phyloP scores from a whole-genome alignment of 2,329 filamentous ascomycete genomes.

The Pleoardoris graminearum region DNA sequence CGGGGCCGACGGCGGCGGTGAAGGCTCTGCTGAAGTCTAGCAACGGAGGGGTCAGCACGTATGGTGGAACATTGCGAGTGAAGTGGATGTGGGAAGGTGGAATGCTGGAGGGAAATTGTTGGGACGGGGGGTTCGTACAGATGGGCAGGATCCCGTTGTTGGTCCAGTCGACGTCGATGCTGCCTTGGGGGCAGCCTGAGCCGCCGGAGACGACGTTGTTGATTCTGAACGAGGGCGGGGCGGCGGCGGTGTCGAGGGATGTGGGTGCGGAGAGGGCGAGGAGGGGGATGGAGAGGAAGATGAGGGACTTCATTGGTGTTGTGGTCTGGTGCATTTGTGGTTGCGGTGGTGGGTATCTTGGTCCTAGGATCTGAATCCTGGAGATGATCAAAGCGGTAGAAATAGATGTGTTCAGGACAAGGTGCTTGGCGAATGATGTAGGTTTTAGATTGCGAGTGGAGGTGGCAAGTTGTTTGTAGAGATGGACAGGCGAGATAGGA shows the following conservation, averaged over 20 bases:
- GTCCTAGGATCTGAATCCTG: constrained; percentile 4
- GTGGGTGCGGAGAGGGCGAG: constrained; percentile 28
- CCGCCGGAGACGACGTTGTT: constrained; percentile 36
- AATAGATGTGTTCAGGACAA: not conserved
- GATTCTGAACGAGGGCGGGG: constrained; percentile 38
- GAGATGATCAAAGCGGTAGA: not conserved
- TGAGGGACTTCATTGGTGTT: constrained; percentile 28
- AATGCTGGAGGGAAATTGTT: too few species aligned
- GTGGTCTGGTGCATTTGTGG: not conserved
- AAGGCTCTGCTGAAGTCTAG: constrained; percentile 38
- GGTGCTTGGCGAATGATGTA: not conserved
- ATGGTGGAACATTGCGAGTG: too few species aligned
- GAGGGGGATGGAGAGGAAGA: constrained; percentile 30
- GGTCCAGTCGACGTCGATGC: constrained; percentile 39
- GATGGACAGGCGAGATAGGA: constrained; percentile 13
- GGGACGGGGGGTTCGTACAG: too few species aligned
- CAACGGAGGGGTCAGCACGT: too few species aligned
- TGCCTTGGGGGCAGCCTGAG: constrained; percentile 42
- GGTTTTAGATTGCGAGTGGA: constrained; percentile 1
- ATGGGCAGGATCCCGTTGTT: constrained; percentile 38
- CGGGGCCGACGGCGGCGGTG: constrained; percentile 35
- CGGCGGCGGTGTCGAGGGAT: constrained; percentile 17
- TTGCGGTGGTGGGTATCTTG: not conserved
- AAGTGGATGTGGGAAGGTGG: too few species aligned
- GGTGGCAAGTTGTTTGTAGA: constrained; percentile 7